A percentile compares a stretch with the other conserved stretches of the same genome.
phyloP scores from a whole-genome alignment of 2,329 filamentous ascomycete species.

The Venturia effusa region DNA sequence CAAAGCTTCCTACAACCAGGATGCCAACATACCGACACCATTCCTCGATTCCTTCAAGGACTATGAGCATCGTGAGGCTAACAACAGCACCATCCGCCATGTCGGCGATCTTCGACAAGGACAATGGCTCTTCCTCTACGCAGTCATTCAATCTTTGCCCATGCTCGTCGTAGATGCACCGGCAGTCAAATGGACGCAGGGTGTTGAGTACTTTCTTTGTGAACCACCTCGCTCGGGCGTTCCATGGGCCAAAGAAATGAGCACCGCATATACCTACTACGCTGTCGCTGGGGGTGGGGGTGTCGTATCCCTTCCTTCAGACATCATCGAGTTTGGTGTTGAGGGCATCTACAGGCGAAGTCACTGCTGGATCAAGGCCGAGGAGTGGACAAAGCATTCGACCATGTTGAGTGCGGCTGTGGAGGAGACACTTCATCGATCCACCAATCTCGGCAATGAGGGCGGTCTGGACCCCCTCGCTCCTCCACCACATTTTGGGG shows the following conservation, averaged over 20 bases:
- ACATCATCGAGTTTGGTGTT: conserved; percentile 54
- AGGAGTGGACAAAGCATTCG: conserved; percentile 44
- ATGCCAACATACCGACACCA: conserved; percentile 47
- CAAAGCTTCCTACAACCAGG: conserved; percentile 71
- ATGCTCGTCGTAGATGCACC: conserved; percentile 69
- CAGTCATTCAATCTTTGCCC: conserved; percentile 64
- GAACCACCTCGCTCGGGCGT: conserved; percentile 60
- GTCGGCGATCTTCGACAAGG: conserved; percentile 61
- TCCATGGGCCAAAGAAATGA: conserved; percentile 53
- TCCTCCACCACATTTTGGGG: not conserved
- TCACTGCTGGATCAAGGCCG: conserved; percentile 57
- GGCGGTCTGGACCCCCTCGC: not conserved
- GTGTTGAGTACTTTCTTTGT: conserved; percentile 74
- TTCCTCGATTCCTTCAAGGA: conserved; percentile 61
- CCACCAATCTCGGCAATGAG: not conserved
- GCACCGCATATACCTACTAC: conserved; percentile 53
- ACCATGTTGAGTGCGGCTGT: conserved; percentile 16
- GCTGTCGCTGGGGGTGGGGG: conserved; percentile 56
- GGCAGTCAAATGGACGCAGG: conserved; percentile 55
- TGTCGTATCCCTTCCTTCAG: conserved; percentile 50
- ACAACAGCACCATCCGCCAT: conserved; percentile 53
- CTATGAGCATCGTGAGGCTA: conserved; percentile 59
- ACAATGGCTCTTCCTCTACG: conserved; percentile 74
- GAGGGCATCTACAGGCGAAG: conserved; percentile 58
- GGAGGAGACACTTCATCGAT: conserved; percentile 3